Base-by-base conservation (phyloP, 768 basidiomycete genomes). In the Phylloporus scabripes region DNA sequence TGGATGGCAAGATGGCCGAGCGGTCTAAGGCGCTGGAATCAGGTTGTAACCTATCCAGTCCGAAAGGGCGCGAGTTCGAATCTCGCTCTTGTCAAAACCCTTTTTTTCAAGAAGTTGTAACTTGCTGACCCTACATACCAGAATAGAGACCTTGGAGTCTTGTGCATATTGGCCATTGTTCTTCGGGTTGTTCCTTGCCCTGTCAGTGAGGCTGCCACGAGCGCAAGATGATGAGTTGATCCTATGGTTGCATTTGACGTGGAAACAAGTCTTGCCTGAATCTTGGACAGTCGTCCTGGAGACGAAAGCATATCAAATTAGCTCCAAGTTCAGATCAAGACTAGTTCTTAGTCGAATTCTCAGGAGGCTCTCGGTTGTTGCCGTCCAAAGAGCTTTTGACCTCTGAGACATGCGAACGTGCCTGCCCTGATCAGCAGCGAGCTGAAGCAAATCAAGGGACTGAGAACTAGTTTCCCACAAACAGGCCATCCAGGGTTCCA, bases 1-100 rank as follows among this genome's bases (percentile, higher is more conserved):
- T 36, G 3, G 15, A 7, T 15, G 63, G 65, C 66, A 66, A 61
- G 69, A 74, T 76, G 76, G 75, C 75, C 75, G 76, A 77, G 75
- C 73, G 74, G 75, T 77, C 75, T 70, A 77, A 78, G 76, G 76
- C 74, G 75, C 75, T 72, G 74, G 76, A 77, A 70, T 73, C 71
- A 74, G 73, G 74, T 46, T 28, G 3, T 21, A 12, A 20, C 38
- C 42, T 55, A 60, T 60, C 59, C 55, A 57, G 59, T 60, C 59
- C 53, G 54, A 63, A 67, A 61, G 65, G 65, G 65, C 65, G 55
- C 65, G 65, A 67, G 65, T 66, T 66, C 66, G 65, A 66, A 66
- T 66, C 65, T 67, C 66, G 60, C 55, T 67, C 62, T 62, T 67
- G 65, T 66, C 65, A 68, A 33, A 41, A 10, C 0, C 0, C 53